Base-by-base conservation (phyloP, 805 yeast genomes). In the Kuraishia hungarica region DNA sequence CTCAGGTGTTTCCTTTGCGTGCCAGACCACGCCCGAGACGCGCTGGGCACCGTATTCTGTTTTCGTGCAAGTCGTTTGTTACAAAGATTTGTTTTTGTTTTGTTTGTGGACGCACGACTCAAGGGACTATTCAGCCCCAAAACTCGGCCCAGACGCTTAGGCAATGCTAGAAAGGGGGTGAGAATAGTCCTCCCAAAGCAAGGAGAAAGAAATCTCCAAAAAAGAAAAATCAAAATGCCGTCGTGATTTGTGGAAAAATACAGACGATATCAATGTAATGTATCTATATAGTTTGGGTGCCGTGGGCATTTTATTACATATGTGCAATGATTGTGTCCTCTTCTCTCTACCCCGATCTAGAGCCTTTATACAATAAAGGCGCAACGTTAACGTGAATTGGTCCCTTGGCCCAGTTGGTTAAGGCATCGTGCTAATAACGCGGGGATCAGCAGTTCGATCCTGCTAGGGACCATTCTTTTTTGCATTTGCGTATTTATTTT, bases 401-500 rank as follows among this genome's bases (percentile, higher is more conserved):
- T 58, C 70, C 72, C 72, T 69, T 70, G 74, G 74, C 74, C 74
- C 73, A 70, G 74, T 70, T 69, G 74, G 74, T 70, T 70, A 70
- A 70, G 74, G 74, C 74, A 67, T 68, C 72, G 74, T 70, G 74
- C 74, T 71, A 71, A 71, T 70, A 70, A 70, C 74, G 73, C 74
- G 71, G 67, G 67, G 89, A 83, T 83, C 89, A 82, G 87, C 89
- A 81, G 89, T 83, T 83, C 89, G 89, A 83, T 82, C 89, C 89
- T 81, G 89, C 87, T 82, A 83, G 87, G 87, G 87, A 83, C 82
- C 89, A 83, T 65, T 71, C 49, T 52, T 51, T 48, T 54, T 47
- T 26, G 29, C 29, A 6, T 26, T 10, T 26, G 29, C 10, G 29
- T 26, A 26, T 26, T 26, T 26, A 6, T 26, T 26, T 26, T 26